phyloP scores from a whole-genome alignment of 2,329 filamentous ascomycete genomes.

The Cercospora sp. region DNA sequence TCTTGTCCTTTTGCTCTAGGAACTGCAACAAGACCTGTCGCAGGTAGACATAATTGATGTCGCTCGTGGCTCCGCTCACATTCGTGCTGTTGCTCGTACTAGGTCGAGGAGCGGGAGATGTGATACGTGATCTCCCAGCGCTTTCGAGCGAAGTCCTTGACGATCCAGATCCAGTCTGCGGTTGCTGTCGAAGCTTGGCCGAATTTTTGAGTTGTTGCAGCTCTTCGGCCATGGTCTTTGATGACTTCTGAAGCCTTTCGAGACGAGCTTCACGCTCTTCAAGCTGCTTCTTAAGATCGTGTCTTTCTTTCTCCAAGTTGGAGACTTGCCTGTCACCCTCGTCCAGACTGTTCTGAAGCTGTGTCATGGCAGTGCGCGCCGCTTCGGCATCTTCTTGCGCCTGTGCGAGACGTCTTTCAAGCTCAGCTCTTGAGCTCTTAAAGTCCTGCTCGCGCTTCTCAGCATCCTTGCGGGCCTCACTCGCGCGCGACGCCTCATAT shows the following conservation, averaged over 20 bases:
- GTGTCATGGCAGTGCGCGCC: slow-evolving; percentile 72
- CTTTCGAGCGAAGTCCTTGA: slow-evolving; percentile 62
- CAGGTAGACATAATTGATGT: slow-evolving; percentile 66
- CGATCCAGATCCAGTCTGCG: slow-evolving; percentile 51
- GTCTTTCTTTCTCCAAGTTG: slow-evolving; percentile 79
- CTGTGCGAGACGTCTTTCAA: slow-evolving; percentile 69
- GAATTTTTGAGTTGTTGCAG: slow-evolving; percentile 52
- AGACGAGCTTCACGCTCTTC: slow-evolving; percentile 27
- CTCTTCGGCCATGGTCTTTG: slow-evolving; percentile 62
- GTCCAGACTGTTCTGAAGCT: slow-evolving; percentile 78
- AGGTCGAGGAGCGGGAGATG: slow-evolving; percentile 45
- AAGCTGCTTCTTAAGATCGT: slow-evolving; percentile 42
- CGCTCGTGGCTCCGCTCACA: not conserved
- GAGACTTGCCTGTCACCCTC: slow-evolving; percentile 81
- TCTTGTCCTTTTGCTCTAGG: slow-evolving; percentile 76
- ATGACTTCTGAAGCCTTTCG: slow-evolving; percentile 58
- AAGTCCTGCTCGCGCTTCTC: slow-evolving; percentile 73
- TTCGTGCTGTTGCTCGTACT: slow-evolving; percentile 22
- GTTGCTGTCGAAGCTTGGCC: slow-evolving; percentile 32
- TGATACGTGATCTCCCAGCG: slow-evolving; percentile 35
- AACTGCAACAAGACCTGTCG: slow-evolving; percentile 83
- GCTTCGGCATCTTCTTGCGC: slow-evolving; percentile 74
- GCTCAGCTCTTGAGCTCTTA: slow-evolving; percentile 70
- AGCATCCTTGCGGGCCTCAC: slow-evolving; percentile 75
- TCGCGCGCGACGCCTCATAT: slow-evolving; percentile 68